phyloP scores from a whole-genome alignment of 306 rosid genomes.

The Inga oerstediana region DNA sequence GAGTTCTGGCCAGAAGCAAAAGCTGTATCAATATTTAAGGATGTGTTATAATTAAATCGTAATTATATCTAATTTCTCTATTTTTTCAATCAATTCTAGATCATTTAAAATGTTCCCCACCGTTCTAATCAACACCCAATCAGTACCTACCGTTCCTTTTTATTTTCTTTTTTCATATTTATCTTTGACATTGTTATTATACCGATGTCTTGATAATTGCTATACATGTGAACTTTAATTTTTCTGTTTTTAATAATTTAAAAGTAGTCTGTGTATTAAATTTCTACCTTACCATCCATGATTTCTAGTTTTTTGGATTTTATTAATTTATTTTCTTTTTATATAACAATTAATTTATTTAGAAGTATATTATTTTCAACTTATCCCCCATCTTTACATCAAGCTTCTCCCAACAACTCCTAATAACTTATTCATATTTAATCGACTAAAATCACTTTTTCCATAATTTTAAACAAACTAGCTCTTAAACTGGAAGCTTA shows the following conservation, averaged over 20 bases:
- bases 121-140: neutral
- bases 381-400: neutral
- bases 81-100: neutral
- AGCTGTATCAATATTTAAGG: neutral
- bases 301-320: neutral
- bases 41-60: neutral
- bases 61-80: neutral
- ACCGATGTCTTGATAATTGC: slow-evolving; percentile 1
- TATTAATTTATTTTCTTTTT: neutral
- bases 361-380: neutral
- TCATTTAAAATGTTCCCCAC: neutral
- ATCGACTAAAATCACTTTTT: neutral
- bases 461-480: neutral
- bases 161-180: neutral
- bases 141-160: neutral
- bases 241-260: neutral
- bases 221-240: slow-evolving; percentile 1
- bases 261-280: slow-evolving; percentile 1
- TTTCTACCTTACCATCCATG: neutral
- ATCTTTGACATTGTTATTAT: slow-evolving; percentile 7
- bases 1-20: neutral
- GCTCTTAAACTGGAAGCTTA: neutral
- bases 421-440: too few species aligned
- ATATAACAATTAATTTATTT: neutral
- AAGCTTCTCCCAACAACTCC: neutral